Conservation (phyloP, 176 grass and related monocot species). For the Avena atlantica region DNA sequence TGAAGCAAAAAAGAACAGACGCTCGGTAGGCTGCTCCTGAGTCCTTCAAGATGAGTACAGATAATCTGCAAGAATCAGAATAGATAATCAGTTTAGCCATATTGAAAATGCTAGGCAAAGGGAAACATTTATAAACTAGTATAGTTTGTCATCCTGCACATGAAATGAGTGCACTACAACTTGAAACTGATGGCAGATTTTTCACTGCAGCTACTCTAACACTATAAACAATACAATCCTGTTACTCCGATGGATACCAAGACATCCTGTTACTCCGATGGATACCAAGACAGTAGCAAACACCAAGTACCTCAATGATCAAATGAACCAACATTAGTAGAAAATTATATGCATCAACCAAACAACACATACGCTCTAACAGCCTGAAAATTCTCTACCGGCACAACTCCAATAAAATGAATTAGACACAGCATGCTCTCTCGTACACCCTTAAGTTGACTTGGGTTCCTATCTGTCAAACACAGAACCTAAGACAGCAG, state of each 20-base stretch:
- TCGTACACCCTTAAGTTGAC: neutral
- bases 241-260: neutral
- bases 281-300: neutral
- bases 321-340: neutral
- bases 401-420: neutral
- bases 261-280: neutral
- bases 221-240: neutral
- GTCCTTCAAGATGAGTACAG: conserved; percentile 72
- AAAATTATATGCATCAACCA: neutral
- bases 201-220: neutral
- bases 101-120: neutral
- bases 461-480: neutral
- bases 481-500: neutral
- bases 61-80: conserved; percentile 62
- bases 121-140: neutral
- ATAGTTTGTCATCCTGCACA: neutral
- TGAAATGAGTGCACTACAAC: neutral
- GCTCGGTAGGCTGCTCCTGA: conserved; percentile 60
- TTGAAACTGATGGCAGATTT: neutral
- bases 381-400: neutral
- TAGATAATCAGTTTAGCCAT: conserved; percentile 23
- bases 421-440: neutral
- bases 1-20: conserved; percentile 85
- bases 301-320: neutral
- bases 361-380: neutral